Evolutionary conservation across 2,329 filamentous ascomycete species (phyloP).

Genomic region (Talaromyces albobiverticillius): DNA sequence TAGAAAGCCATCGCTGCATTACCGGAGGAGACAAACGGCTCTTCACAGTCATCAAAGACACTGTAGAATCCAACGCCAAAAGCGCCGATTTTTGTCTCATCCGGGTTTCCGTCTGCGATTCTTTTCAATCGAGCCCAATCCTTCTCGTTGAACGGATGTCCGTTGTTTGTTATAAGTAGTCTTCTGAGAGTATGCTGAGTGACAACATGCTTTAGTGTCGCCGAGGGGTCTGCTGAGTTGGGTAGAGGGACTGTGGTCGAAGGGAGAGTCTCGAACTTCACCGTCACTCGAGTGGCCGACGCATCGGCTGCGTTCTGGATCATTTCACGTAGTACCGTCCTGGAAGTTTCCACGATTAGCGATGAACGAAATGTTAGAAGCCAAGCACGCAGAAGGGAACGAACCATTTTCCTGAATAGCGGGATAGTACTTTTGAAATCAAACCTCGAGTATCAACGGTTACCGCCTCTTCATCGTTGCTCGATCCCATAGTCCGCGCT

Average conservation of each 20-base stretch:
- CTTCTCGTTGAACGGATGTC: slow-evolving; percentile 78
- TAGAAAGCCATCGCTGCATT: slow-evolving; percentile 96
- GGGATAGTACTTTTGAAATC: slow-evolving; percentile 94
- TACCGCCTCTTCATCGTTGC: slow-evolving; percentile 91
- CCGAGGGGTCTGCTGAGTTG: slow-evolving; percentile 62
- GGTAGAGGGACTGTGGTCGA: slow-evolving; percentile 73
- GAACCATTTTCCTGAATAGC: slow-evolving; percentile 95
- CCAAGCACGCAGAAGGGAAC: slow-evolving; percentile 32
- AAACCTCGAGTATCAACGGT: slow-evolving; percentile 95
- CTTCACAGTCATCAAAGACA: slow-evolving; percentile 96
- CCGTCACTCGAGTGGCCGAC: slow-evolving; percentile 80
- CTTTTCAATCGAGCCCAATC: slow-evolving; percentile 93
- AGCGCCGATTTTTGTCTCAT: slow-evolving; percentile 98
- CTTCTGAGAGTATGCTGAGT: slow-evolving; percentile 81
- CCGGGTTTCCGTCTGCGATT: slow-evolving; percentile 97
- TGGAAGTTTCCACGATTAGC: slow-evolving; percentile 16
- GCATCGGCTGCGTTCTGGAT: slow-evolving; percentile 99
- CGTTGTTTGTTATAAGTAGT: slow-evolving; percentile 90
- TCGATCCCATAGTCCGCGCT: slow-evolving; percentile 79
- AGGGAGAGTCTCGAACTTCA: slow-evolving; percentile 88
- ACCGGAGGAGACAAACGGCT: slow-evolving; percentile 93
- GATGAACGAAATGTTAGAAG: too few relatives aligned
- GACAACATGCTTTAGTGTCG: slow-evolving; percentile 76
- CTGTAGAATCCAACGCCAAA: slow-evolving; percentile 99
- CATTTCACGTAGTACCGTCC: slow-evolving; percentile 76